Base-by-base conservation (phyloP, 2,329 filamentous ascomycete species). In the Fusarium anthophilum region DNA sequence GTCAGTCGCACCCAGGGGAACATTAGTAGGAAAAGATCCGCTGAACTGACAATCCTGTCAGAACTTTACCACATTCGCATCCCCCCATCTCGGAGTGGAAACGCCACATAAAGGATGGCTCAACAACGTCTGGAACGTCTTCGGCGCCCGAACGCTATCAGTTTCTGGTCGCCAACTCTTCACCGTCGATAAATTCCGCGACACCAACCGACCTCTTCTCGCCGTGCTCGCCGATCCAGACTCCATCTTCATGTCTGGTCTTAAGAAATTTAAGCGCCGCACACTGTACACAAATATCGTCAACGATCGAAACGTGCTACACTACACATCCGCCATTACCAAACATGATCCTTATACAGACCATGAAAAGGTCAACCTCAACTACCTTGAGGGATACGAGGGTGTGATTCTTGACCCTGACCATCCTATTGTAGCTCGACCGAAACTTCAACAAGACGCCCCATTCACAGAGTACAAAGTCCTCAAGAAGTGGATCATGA, bases 261-360 rank as follows among this genome's bases (percentile, higher is more conserved):
- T 98, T 53, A 88, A 89, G 69, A 88, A 86, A 75, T 98, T 98
- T 84, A 90, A 91, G 80, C 88, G 93, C 62, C 92, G 91, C 66
- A 93, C 90, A 9, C 85, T 97, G 3, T 98, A 98, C 81, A 88
- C 92, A 51, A 98, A 98, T 80, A 91, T 97, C 54, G 85, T 93
- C 79, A 98, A 98, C 81, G 96, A 98, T 83, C 87, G 91, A 61
- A 93, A 90, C 48, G 94, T 94, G 9, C 90, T 92, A 2, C 94
- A 93, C 83, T 98, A 96, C 80, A 98, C 96, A 1, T 94, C 94
- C 0, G 87, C 87, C 28, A 94, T 98, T 55, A 88, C 91, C 30
- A 91, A 91, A 77, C 93, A 87, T 1, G 94, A 98, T 77, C 95
- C 95, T 0, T 98, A 91, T 79, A 87, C 87, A 2, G 87, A 95